These are phyloP conservation scores for Xylariaceae sp. DNA, from an alignment of 2,329 filamentous ascomycete genomes.

Conservation along the genomic window DNA sequence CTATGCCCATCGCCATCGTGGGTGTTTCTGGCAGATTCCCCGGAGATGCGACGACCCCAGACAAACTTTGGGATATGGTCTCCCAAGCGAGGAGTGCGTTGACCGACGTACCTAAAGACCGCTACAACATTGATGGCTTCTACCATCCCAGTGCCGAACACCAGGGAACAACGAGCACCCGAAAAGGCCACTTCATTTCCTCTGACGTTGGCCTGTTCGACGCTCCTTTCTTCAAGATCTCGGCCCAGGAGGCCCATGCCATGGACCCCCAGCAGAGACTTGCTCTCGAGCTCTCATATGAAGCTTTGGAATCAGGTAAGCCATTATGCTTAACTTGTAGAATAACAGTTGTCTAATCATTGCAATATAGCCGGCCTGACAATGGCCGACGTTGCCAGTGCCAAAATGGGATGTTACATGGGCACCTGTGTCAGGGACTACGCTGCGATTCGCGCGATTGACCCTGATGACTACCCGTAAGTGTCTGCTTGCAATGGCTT, in stretches of 20 bases:
- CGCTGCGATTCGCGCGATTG: constrained; percentile 35
- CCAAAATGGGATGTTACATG: constrained; percentile 41
- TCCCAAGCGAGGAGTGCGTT: constrained; percentile 35
- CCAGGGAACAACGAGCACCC: constrained; percentile 35
- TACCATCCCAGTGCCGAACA: constrained; percentile 37
- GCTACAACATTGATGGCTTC: constrained; percentile 39
- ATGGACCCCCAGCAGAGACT: constrained; percentile 44
- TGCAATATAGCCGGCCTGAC: constrained; percentile 35
- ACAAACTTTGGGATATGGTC: constrained; percentile 38
- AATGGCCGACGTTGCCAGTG: constrained; percentile 35
- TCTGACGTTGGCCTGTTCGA: constrained; percentile 39
- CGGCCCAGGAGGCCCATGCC: constrained; percentile 38
- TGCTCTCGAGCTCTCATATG: constrained; percentile 40
- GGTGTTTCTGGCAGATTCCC: constrained; percentile 40
- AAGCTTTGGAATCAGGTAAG: constrained; percentile 40
- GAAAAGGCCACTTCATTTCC: constrained; percentile 38
- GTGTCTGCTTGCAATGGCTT: constrained; percentile 1
- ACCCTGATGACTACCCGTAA: constrained; percentile 44
- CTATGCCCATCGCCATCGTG: constrained; percentile 37
- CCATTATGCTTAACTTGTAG: background rate
- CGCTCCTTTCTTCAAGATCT: constrained; percentile 40
- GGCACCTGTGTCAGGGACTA: constrained; percentile 41
- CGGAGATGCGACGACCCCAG: constrained; percentile 37
- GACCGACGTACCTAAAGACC: constrained; percentile 36
- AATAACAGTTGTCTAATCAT: constrained; percentile 11